A percentile compares a stretch with the other conserved stretches of the same genome.
Evolutionary conservation across 2,329 filamentous ascomycete species (phyloP).

Genomic region (Elsinoe batatas): DNA sequence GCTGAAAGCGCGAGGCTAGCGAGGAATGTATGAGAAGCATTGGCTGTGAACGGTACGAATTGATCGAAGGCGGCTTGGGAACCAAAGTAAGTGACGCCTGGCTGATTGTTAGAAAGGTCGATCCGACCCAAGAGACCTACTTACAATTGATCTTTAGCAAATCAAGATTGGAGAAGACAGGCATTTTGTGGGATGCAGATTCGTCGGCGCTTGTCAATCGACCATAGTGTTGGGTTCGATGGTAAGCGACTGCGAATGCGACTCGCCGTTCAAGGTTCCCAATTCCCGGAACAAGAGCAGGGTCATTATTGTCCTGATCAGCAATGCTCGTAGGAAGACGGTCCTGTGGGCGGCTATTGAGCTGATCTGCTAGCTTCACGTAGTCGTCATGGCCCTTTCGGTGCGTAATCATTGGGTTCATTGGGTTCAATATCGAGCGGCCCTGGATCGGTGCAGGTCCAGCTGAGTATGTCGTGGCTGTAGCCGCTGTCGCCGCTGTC

Average conservation of each 20-base stretch:
- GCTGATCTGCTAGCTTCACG: neutral
- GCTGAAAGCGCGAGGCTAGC: slow-evolving; percentile 26
- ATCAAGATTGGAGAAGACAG: neutral
- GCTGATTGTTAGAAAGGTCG: no score
- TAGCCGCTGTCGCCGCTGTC: neutral
- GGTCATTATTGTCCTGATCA: neutral
- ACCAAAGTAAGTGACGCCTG: slow-evolving; percentile 22
- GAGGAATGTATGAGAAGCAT: slow-evolving; percentile 22
- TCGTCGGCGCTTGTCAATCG: neutral
- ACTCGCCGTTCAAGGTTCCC: neutral
- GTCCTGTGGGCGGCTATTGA: neutral
- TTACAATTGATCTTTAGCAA: slow-evolving; percentile 1
- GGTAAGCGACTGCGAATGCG: neutral
- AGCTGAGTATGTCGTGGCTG: neutral
- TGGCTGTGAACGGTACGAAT: slow-evolving; percentile 22
- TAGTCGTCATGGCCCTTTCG: neutral
- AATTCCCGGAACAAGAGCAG: neutral
- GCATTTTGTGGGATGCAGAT: neutral
- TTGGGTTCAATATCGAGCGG: neutral
- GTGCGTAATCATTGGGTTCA: neutral
- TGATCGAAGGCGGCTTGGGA: slow-evolving; percentile 19
- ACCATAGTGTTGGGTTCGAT: neutral
- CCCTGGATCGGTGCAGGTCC: neutral
- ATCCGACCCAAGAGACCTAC: neutral
- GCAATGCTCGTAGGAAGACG: neutral